Base-by-base conservation (phyloP, 352 stramenopile species). In the Phytophthora pistaciae region DNA sequence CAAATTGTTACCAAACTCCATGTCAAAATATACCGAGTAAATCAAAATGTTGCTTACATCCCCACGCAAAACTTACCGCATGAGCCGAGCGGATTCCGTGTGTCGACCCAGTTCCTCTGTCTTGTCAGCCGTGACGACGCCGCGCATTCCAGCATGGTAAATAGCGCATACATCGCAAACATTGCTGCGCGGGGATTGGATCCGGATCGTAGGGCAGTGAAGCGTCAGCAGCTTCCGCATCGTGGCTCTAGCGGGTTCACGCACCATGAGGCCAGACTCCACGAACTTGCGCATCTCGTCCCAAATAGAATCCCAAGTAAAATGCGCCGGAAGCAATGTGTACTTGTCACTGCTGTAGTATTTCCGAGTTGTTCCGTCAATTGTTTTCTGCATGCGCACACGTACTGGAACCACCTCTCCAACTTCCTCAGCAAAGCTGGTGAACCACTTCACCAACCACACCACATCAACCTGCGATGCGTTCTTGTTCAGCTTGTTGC, bases 391-490 rank as follows among this genome's bases (percentile, higher is more conserved):
- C 21, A 59, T 65, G 0, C 63, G 46, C 0, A 72, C 54, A 1
- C 23, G 21, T 0, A 72, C 48, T 1, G 69, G 54, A 1, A 66
- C 55, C 1, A 69, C 54, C 14, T 77, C 64, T 1, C 46, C 64
- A 20, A 72, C 38, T 13, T 63, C 27, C 0, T 3, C 25, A 3
- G 69, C 48, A 49, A 72, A 66, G 0, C 33, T 25, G 9, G 25
- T 56, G 16, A 69, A 72, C 64, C 64, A 69, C 8, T 48, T 44
- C 1, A 71, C 50, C 1, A 71, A n/a, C 68, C 68, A 75, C 0
- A 48, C 13, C 0, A 60, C 1, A 25, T 75, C 52, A 1, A 71
- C 42, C 16, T 18, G 1, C 5, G 27, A 31, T 10, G 56, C 40
- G 46, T 67, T 66, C 0, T 64, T 56, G 42, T 67, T 75, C 14